Conservation (phyloP, 2,329 filamentous ascomycete species). For the Leptosphaerulina australis region DNA sequence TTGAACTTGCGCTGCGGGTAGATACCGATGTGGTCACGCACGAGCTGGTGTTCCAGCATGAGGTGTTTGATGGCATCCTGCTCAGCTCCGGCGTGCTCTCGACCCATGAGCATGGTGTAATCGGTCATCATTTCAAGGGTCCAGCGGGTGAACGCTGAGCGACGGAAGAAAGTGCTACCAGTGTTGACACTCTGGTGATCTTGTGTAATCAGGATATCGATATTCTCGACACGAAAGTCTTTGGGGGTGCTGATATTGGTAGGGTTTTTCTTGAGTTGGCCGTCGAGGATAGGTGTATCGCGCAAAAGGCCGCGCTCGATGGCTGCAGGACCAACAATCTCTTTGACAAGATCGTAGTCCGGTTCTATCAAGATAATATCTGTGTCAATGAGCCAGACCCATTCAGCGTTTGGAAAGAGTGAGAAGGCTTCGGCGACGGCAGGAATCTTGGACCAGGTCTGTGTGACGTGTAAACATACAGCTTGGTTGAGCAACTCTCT, state of each 20-base stretch:
- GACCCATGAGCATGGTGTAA: slow-evolving; percentile 43
- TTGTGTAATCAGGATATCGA: slow-evolving; percentile 50
- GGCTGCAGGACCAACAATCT: slow-evolving; percentile 44
- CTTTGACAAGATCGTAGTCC: slow-evolving; percentile 37
- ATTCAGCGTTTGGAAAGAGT: slow-evolving; percentile 47
- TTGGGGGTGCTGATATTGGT: slow-evolving; percentile 36
- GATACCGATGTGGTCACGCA: slow-evolving; percentile 48
- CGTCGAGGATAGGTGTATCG: slow-evolving; percentile 36
- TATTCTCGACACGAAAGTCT: slow-evolving; percentile 39
- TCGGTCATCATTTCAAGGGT: slow-evolving; percentile 51
- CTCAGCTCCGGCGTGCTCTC: slow-evolving; percentile 44
- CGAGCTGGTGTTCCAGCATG: slow-evolving; percentile 44
- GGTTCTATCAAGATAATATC: slow-evolving; percentile 52
- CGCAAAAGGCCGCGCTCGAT: slow-evolving; percentile 38
- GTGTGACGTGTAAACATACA: not conserved
- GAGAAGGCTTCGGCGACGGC: slow-evolving; percentile 50
- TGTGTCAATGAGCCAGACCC: slow-evolving; percentile 52
- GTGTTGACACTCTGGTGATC: slow-evolving; percentile 51
- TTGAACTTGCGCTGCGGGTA: slow-evolving; percentile 49
- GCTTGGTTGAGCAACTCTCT: not conserved
- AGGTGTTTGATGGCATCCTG: slow-evolving; percentile 47
- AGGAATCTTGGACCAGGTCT: slow-evolving; percentile 52
- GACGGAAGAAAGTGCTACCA: slow-evolving; percentile 49
- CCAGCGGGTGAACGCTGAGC: slow-evolving; percentile 46
- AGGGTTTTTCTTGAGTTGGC: slow-evolving; percentile 35